These are phyloP conservation scores for Rhizoctonia solani DNA, from an alignment of 1,284 basidiomycete genomes.

Conservation along the genomic window DNA sequence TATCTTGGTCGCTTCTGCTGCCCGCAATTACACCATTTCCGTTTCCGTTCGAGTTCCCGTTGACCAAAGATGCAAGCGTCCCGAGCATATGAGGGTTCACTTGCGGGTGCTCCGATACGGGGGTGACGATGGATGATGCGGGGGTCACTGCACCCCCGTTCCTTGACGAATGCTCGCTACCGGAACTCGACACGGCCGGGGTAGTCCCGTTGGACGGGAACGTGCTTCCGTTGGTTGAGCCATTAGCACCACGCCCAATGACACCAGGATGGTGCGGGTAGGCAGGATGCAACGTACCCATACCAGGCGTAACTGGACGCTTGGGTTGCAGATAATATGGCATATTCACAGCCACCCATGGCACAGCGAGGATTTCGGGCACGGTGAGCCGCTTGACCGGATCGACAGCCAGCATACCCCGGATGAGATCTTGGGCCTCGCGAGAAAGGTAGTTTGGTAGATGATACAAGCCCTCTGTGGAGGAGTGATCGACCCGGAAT, in stretches of 20 bases:
- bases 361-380: constrained; percentile 84
- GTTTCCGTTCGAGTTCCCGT: constrained; percentile 46
- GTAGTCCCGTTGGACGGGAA: constrained; percentile 19
- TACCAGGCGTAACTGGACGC: constrained; percentile 67
- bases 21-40: neutral
- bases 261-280: constrained; percentile 21
- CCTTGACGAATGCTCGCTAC: constrained; percentile 14
- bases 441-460: constrained; percentile 77
- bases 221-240: constrained; percentile 5
- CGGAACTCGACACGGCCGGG: constrained; percentile 31
- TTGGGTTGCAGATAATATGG: constrained; percentile 84
- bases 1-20: constrained; percentile 21
- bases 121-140: constrained; percentile 40
- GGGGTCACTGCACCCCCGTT: constrained; percentile 37
- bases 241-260: constrained; percentile 1
- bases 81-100: constrained; percentile 72
- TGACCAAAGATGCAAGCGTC: constrained; percentile 68
- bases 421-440: constrained; percentile 78
- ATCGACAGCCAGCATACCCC: constrained; percentile 87
- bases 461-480: constrained; percentile 78
- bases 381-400: constrained; percentile 92
- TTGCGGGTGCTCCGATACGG: constrained; percentile 34
- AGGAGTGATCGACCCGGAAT: constrained; percentile 9
- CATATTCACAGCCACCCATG: constrained; percentile 86
- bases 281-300: constrained; percentile 31